These are phyloP conservation scores for Coemansia sp. DNA, from an alignment of 192 early-diverging fungal species.

Conservation along the genomic window DNA sequence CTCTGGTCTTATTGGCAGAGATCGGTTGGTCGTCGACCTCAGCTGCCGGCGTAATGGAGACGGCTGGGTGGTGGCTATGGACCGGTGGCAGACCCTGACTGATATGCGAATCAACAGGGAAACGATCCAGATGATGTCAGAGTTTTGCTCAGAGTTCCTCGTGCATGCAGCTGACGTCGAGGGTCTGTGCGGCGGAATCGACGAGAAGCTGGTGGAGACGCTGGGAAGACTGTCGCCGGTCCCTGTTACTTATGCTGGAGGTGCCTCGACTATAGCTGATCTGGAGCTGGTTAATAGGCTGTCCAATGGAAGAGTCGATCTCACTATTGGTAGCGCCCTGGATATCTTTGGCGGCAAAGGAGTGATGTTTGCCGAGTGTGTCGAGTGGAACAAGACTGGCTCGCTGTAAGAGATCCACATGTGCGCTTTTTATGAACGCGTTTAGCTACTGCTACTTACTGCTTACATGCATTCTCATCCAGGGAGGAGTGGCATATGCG, in stretches of 20 bases:
- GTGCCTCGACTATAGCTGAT: constrained; percentile 67
- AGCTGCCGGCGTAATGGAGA: constrained; percentile 74
- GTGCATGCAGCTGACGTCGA: constrained; percentile 99
- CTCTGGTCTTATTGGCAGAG: constrained; percentile 57
- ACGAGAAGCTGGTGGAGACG: constrained; percentile 77
- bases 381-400: constrained; percentile 68
- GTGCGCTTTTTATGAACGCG: background rate
- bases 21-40: constrained; percentile 65
- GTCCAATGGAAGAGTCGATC: constrained; percentile 84
- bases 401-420: background rate
- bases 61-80: constrained; percentile 95
- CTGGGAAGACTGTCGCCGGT: constrained; percentile 86
- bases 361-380: constrained; percentile 82
- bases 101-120: constrained; percentile 79
- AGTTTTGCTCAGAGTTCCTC: constrained; percentile 86
- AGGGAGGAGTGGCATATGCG: background rate
- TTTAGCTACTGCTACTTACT: no score
- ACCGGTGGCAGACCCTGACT: constrained; percentile 97
- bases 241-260: constrained; percentile 96
- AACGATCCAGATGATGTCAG: constrained; percentile 61
- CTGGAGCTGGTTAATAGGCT: constrained; percentile 77
- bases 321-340: constrained; percentile 95
- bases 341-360: constrained; percentile 95
- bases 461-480: no score
- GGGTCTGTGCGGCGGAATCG: constrained; percentile 94